phyloP scores from a whole-genome alignment of 768 basidiomycete species.

The Suillus occidentalis region DNA sequence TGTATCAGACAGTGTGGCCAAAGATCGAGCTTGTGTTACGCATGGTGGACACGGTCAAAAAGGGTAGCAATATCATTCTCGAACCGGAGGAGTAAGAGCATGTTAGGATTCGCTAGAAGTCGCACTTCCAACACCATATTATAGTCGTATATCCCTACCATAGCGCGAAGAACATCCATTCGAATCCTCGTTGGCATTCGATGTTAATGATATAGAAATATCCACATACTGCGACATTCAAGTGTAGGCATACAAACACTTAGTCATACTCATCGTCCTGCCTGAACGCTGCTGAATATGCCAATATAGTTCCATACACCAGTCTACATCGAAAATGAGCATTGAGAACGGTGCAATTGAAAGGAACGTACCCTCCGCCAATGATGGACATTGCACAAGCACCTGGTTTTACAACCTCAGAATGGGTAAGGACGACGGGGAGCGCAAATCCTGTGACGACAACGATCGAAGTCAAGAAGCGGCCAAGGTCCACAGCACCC shows the following conservation, averaged over 20 bases:
- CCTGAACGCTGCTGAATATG: slow-evolving; percentile 81
- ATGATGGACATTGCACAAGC: slow-evolving; percentile 95
- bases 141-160: neutral
- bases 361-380: slow-evolving; percentile 75
- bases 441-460: slow-evolving; percentile 94
- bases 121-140: neutral
- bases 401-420: slow-evolving; percentile 77
- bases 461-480: slow-evolving; percentile 88
- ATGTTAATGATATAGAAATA: slow-evolving; percentile 12
- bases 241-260: slow-evolving; percentile 6
- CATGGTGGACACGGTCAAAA: slow-evolving; percentile 33
- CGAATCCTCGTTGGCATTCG: neutral
- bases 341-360: slow-evolving; percentile 8
- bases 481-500: slow-evolving; percentile 84
- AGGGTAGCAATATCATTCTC: neutral
- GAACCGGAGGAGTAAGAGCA: neutral
- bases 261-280: slow-evolving; percentile 80
- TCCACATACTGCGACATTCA: slow-evolving; percentile 16
- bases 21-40: slow-evolving; percentile 25
- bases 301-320: slow-evolving; percentile 89
- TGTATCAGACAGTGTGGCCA: slow-evolving; percentile 27
- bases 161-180: neutral
- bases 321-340: slow-evolving; percentile 41
- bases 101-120: neutral
- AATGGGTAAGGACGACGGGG: slow-evolving; percentile 89